Evolutionary conservation across 2,329 filamentous ascomycete species (phyloP).

Genomic region (Pseudogymnoascus verrucosus): DNA sequence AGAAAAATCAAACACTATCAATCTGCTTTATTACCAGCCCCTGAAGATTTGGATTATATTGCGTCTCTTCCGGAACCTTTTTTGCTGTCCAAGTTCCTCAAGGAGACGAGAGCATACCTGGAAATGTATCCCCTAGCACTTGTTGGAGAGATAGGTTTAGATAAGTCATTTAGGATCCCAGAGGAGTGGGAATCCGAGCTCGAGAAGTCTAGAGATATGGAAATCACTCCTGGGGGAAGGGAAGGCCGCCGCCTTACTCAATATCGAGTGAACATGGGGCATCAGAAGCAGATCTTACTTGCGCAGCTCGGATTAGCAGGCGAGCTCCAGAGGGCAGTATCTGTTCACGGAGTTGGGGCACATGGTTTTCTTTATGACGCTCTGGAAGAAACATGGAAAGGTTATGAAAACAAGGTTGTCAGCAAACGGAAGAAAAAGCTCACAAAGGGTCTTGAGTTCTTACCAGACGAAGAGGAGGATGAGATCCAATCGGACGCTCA

Average conservation of each 20-base stretch:
- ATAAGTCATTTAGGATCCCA: conserved; percentile 70
- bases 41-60: conserved; percentile 39
- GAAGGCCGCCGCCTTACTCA: conserved; percentile 62
- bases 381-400: conserved; percentile 60
- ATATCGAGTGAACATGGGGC: conserved; percentile 57
- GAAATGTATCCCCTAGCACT: conserved; percentile 53
- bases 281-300: conserved; percentile 59
- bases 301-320: conserved; percentile 66
- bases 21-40: conserved; percentile 51
- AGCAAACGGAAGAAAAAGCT: conserved; percentile 51
- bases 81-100: conserved; percentile 50
- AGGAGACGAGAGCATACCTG: conserved; percentile 48
- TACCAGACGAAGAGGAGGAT: conserved; percentile 28
- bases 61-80: conserved; percentile 49
- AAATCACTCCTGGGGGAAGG: conserved; percentile 59
- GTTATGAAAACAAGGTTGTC: conserved; percentile 54
- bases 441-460: conserved; percentile 31
- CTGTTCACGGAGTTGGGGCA: conserved; percentile 57
- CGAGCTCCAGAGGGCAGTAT: conserved; percentile 64
- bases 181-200: conserved; percentile 41
- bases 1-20: conserved; percentile 54
- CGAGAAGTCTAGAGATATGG: conserved; percentile 35
- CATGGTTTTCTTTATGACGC: conserved; percentile 57
- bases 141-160: conserved; percentile 70
- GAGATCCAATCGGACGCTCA: conserved; percentile 27